Percentiles rank a stretch among this genome's conserved stretches.
phyloP scores from a whole-genome alignment of 495 filamentous ascomycete genomes.

The Cenococcum geophilum region DNA sequence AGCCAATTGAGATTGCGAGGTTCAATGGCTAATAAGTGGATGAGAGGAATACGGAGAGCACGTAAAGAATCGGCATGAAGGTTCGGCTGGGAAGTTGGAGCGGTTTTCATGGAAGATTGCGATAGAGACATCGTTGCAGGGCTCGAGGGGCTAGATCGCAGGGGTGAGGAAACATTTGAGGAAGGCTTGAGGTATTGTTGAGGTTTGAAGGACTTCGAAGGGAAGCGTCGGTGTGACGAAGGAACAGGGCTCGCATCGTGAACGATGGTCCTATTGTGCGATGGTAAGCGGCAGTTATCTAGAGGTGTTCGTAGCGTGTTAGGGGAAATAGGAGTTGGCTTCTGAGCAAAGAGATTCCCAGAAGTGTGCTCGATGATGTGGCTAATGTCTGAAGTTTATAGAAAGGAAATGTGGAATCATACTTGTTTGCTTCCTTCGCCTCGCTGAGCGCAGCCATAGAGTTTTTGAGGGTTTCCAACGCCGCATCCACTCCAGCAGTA shows the following conservation, averaged over 20 bases:
- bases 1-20: conserved; percentile 24
- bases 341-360: too few species aligned
- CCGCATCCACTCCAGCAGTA: conserved; percentile 33
- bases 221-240: conserved; percentile 26
- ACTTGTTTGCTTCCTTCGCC: conserved; percentile 39
- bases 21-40: conserved; percentile 37
- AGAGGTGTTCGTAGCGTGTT: neutral
- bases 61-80: conserved; percentile 18
- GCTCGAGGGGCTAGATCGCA: conserved; percentile 18
- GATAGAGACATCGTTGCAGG: conserved; percentile 15
- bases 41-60: conserved; percentile 30
- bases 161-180: conserved; percentile 16
- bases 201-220: conserved; percentile 25
- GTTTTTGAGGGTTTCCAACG: conserved; percentile 35
- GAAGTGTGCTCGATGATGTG: neutral
- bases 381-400: neutral
- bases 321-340: too few species aligned
- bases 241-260: conserved; percentile 18
- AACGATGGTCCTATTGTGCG: conserved; percentile 25
- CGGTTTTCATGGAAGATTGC: neutral
- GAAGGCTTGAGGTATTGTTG: conserved; percentile 11
- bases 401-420: conserved; percentile 12
- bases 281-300: conserved; percentile 10
- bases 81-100: conserved; percentile 34
- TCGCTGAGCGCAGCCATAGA: conserved; percentile 36